A percentile compares a stretch with the other conserved stretches of the same genome.
These are phyloP conservation scores for Triticum dicoccoides DNA, from an alignment of 176 grass and related monocot genomes.

Conservation along the genomic window DNA sequence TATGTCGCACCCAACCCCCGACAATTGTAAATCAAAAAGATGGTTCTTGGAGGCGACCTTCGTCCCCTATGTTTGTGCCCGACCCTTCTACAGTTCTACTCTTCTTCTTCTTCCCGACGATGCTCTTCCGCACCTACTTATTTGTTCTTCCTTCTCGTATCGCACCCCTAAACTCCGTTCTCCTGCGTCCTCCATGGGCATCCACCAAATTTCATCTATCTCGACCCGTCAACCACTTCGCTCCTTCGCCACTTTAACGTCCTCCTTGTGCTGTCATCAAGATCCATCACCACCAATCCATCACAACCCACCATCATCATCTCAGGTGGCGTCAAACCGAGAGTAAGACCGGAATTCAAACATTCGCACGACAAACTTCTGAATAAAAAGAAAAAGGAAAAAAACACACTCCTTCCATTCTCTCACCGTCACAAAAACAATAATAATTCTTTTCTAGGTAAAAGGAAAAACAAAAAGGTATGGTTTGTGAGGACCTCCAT, in stretches of 20 bases:
- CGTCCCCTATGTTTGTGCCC: neutral
- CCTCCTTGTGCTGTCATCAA: neutral
- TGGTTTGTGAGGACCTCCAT: constrained; percentile 7
- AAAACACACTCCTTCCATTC: neutral
- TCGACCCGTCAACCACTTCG: neutral
- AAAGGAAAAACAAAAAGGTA: neutral
- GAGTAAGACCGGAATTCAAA: neutral
- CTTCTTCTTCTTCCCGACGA: neutral
- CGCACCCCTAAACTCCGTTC: neutral
- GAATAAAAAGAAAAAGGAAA: neutral
- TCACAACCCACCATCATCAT: neutral
- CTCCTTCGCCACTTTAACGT: neutral
- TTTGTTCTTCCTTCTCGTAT: neutral
- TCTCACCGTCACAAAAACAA: neutral
- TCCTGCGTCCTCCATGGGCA: neutral
- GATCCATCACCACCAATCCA: neutral
- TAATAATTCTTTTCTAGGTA: neutral
- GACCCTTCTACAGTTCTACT: neutral
- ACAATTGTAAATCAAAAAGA: neutral
- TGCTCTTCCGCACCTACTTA: neutral
- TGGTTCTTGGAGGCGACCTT: neutral
- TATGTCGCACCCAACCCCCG: too few relatives aligned
- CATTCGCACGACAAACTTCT: neutral
- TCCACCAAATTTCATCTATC: neutral
- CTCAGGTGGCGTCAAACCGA: neutral